Evolutionary conservation across 2,329 filamentous ascomycete genomes (phyloP).

Genomic region (Ustilaginoidea virens): DNA sequence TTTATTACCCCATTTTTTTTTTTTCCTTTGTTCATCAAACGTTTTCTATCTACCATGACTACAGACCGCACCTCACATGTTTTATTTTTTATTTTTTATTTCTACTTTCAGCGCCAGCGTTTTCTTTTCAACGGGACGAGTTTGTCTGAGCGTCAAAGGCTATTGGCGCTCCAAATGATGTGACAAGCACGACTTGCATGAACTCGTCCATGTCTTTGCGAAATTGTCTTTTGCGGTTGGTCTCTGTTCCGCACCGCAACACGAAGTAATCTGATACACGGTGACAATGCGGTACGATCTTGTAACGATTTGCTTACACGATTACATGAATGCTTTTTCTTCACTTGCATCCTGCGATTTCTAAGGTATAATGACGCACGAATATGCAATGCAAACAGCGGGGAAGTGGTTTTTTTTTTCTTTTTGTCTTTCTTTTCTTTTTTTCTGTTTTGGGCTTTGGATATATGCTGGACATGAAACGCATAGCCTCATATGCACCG

Average conservation of each 20-base stretch:
- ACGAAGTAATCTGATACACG: constrained; percentile 15
- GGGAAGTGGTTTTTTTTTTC: neutral
- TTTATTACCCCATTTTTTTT: constrained; percentile 5
- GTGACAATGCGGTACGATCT: constrained; percentile 20
- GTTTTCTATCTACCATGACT: no score
- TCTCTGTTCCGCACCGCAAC: constrained; percentile 17
- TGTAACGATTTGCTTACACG: constrained; percentile 11
- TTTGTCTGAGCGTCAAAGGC: constrained; percentile 9
- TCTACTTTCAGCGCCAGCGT: constrained; percentile 27
- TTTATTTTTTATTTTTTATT: no score
- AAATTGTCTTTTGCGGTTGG: constrained; percentile 14
- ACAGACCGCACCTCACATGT: no score
- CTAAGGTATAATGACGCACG: neutral
- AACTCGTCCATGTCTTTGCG: no score
- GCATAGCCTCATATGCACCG: no score
- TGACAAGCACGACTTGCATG: neutral
- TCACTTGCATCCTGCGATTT: constrained; percentile 6
- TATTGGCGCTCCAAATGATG: neutral
- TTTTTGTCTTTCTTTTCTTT: constrained; percentile 1
- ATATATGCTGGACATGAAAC: neutral
- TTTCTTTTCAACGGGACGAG: constrained; percentile 22
- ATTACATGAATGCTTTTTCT: constrained; percentile 18
- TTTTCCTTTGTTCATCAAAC: constrained; percentile 6
- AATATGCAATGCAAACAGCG: neutral
- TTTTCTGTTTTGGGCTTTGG: neutral